Percentiles rank a stretch among this genome's conserved stretches.
Conservation (phyloP, 1,284 basidiomycete genomes). For the Apiotrichum siamense region DNA sequence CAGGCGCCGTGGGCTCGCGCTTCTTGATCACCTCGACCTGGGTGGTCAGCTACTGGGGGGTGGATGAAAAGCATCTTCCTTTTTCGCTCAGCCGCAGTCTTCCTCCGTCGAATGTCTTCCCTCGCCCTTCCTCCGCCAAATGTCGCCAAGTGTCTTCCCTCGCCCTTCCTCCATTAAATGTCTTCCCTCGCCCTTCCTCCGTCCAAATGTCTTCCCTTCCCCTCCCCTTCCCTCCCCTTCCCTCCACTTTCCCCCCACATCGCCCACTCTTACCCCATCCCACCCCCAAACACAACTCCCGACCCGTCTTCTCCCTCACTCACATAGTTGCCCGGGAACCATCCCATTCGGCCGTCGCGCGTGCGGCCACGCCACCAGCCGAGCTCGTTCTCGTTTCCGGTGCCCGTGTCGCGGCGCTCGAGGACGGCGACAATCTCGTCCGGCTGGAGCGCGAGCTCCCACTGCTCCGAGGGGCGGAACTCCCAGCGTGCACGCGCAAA, state of each 20-base stretch:
- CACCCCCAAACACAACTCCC: too few relatives aligned
- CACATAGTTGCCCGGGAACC: conserved; percentile 93
- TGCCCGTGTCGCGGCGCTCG: conserved; percentile 70
- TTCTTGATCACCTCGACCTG: conserved; percentile 22
- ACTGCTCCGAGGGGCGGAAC: conserved; percentile 66
- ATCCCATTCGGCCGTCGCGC: conserved; percentile 86
- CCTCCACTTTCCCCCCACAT: too few relatives aligned
- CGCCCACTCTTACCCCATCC: too few relatives aligned
- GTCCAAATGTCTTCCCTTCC: too few relatives aligned
- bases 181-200: too few relatives aligned
- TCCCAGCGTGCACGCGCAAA: conserved; percentile 84
- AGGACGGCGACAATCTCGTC: conserved; percentile 95
- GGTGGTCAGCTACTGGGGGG: conserved; percentile 1
- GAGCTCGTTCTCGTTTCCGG: conserved; percentile 64
- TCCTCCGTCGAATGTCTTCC: too few relatives aligned
- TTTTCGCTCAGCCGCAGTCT: too few relatives aligned
- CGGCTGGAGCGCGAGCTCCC: conserved; percentile 75
- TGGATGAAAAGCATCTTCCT: too few relatives aligned
- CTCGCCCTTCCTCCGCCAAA: too few relatives aligned
- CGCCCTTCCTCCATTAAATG: too few relatives aligned
- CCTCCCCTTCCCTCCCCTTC: too few relatives aligned
- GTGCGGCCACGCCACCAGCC: conserved; percentile 98
- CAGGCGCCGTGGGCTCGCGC: conserved; percentile 8
- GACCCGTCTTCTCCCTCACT: conserved; percentile 8
- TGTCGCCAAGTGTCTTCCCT: too few relatives aligned